Percentiles rank a stretch among this genome's conserved stretches.
Evolutionary conservation across 2,329 filamentous ascomycete genomes (phyloP).

Genomic region (Trematosphaeria pertusa): DNA sequence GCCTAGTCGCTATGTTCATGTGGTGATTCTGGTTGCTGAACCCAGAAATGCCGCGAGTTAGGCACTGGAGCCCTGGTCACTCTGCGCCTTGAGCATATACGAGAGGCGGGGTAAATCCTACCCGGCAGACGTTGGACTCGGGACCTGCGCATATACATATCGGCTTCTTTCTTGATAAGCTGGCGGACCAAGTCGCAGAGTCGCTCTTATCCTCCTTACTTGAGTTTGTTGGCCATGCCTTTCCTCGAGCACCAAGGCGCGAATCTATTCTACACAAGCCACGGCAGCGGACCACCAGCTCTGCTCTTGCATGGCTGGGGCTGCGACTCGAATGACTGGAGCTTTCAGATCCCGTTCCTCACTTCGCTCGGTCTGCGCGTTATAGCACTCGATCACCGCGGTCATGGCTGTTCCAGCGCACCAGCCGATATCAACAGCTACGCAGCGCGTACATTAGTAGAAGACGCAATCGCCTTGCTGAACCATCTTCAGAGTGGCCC

Average conservation of each 20-base stretch:
- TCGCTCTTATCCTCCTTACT: no score
- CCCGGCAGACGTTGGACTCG: no score
- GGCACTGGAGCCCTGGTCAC: no score
- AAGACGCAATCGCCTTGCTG: constrained; percentile 21
- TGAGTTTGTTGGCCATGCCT: no score
- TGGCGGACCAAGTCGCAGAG: no score
- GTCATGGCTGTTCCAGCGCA: constrained; percentile 24
- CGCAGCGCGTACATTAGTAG: constrained; percentile 9
- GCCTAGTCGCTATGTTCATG: no score
- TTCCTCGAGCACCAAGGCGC: constrained; percentile 13
- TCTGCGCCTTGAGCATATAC: no score
- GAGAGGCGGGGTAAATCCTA: no score
- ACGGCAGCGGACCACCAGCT: constrained; percentile 72
- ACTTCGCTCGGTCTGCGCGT: constrained; percentile 16
- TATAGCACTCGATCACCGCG: constrained; percentile 27
- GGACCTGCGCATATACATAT: no score
- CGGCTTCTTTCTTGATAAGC: no score
- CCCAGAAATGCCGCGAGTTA: no score
- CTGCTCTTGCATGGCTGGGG: constrained; percentile 74
- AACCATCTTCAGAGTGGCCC: constrained; percentile 8
- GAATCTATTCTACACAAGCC: constrained; percentile 49
- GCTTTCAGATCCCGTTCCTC: constrained; percentile 25
- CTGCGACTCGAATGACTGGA: constrained; percentile 28
- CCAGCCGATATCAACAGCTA: constrained; percentile 12
- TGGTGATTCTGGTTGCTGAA: no score